These are phyloP conservation scores for Cercospora sp. DNA, from an alignment of 2,329 filamentous ascomycete species.

Conservation along the genomic window DNA sequence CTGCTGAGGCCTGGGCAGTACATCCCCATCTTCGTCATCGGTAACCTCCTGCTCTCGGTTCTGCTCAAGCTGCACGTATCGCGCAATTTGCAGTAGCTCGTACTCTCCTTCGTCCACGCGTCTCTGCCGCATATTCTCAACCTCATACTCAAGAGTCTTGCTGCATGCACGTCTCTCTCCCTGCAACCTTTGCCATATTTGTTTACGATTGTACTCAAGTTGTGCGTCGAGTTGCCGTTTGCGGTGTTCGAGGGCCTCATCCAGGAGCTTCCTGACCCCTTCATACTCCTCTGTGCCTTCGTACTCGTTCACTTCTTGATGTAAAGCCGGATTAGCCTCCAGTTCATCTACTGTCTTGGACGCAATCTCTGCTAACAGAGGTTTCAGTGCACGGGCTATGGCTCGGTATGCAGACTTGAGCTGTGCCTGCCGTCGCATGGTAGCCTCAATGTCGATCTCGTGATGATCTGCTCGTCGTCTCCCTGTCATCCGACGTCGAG, in stretches of 20 bases:
- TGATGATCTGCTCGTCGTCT: slow-evolving; percentile 51
- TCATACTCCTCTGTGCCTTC: slow-evolving; percentile 47
- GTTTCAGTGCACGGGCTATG: slow-evolving; percentile 64
- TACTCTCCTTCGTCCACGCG: slow-evolving; percentile 35
- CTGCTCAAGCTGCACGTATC: slow-evolving; percentile 26
- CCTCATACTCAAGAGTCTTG: slow-evolving; percentile 38
- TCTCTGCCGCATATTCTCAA: slow-evolving; percentile 33
- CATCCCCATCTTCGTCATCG: slow-evolving; percentile 42
- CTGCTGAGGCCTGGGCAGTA: slow-evolving; percentile 41
- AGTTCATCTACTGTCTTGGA: slow-evolving; percentile 61
- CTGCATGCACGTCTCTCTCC: slow-evolving; percentile 44
- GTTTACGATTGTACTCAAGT: slow-evolving; percentile 41
- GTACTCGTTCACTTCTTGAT: slow-evolving; percentile 59
- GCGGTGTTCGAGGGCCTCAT: slow-evolving; percentile 47
- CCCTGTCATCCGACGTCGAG: slow-evolving; percentile 36
- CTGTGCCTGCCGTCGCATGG: slow-evolving; percentile 61
- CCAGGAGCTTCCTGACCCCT: slow-evolving; percentile 46
- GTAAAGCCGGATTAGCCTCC: slow-evolving; percentile 54
- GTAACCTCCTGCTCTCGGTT: slow-evolving; percentile 21
- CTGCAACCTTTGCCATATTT: slow-evolving; percentile 40
- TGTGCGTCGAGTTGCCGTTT: slow-evolving; percentile 43
- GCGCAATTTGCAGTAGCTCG: slow-evolving; percentile 34
- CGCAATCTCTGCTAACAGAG: slow-evolving; percentile 65
- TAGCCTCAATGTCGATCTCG: slow-evolving; percentile 48
- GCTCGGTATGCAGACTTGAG: slow-evolving; percentile 66